Base-by-base conservation (phyloP, 306 rosid species). In the Astragalus glycyphyllos region DNA sequence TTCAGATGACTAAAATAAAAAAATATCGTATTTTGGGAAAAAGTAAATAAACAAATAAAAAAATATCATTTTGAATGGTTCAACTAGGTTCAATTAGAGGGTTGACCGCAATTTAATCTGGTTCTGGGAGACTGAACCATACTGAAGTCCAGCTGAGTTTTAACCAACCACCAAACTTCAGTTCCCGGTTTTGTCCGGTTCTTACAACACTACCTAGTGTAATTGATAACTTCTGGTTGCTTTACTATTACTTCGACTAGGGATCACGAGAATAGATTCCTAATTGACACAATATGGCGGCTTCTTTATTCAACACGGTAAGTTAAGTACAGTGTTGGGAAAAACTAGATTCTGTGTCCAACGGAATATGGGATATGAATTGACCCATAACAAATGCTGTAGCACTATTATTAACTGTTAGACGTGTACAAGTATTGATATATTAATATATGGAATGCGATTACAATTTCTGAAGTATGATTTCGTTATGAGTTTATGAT, bases 261-360 rank as follows among this genome's bases (percentile, higher is more conserved):
- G 13, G 15, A 49, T 53, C 37, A 68, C 10, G 13, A 68, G 37
- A 35, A 23, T 55, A 6, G 38, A 20, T 29, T 29, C 13, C 8
- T 46, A 26, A 46, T 65, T 45, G 48, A 31, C 10, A 14, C 66
- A 45, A 26, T 34, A 57, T 20, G 32, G 37, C 7, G 6, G 8
- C 68, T 76, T 67, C 46, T 29, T 56, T 48, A 34, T 65, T 65
- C 31, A 31, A 13, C 47, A 58, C 11, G 54, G 12, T 15, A 55
- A 20, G 11, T 59, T 34, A 50, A 53, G 65, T 57, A 16, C 63
- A 32, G n/a, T 46, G 64, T 59, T 41, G 14, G 48, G 63, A 20
- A 64, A 64, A 26, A 20, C 48, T 57, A 12, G 68, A 59, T 46
- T 65, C 51, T 79, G 42, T 60, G 69, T 35, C 46, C 26, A 55